phyloP scores from a whole-genome alignment of 1,284 basidiomycete genomes.

The Ganoderma multipileum region DNA sequence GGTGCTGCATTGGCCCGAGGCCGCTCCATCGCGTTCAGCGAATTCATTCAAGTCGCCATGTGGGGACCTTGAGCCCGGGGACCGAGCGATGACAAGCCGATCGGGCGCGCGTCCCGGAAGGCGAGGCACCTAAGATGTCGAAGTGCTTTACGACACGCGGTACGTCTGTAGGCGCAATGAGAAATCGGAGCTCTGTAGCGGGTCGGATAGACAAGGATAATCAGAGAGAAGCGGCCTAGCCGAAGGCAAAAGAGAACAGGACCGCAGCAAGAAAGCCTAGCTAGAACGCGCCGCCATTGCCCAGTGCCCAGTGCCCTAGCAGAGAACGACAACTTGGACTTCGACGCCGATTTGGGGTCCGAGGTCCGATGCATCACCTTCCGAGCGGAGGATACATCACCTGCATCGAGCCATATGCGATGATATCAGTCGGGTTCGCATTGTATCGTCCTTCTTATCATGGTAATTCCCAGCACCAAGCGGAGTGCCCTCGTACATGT shows the following conservation, averaged over 20 bases:
- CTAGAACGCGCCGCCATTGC: neutral
- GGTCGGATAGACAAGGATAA: conserved; percentile 5
- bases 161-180: conserved; percentile 15
- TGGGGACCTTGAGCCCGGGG: neutral
- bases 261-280: neutral
- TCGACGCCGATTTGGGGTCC: neutral
- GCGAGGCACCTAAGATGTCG: conserved; percentile 22
- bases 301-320: conserved; percentile 1
- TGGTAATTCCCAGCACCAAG: conserved; percentile 10
- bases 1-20: neutral
- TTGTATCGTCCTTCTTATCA: conserved; percentile 23
- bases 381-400: conserved; percentile 12
- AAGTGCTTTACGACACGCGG: conserved; percentile 1
- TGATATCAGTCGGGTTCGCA: conserved; percentile 8
- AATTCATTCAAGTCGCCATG: neutral
- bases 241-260: neutral
- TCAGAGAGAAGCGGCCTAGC: neutral
- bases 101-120: neutral
- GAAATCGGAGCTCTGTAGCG: conserved; percentile 1
- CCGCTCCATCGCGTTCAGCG: neutral
- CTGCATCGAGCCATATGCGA: neutral
- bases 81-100: neutral
- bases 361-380: conserved; percentile 12
- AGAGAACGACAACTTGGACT: neutral
- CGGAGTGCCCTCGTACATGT: conserved; percentile 19